These are phyloP conservation scores for Cutaneotrichosporon spelunceum DNA, from an alignment of 1,284 basidiomycete genomes.

Conservation along the genomic window DNA sequence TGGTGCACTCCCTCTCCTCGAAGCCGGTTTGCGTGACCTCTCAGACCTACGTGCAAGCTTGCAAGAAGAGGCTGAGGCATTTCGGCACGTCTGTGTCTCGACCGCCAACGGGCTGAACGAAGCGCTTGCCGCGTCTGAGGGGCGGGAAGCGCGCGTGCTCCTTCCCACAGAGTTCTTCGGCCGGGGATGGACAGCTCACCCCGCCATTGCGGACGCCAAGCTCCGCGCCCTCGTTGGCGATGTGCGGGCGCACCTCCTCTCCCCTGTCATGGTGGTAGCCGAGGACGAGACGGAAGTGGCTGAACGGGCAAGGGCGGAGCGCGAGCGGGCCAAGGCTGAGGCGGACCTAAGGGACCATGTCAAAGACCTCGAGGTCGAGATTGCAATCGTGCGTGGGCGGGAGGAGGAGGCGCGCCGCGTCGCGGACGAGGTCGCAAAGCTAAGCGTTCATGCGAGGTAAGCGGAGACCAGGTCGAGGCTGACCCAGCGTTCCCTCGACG, in stretches of 20 bases:
- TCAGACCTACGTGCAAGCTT: constrained; percentile 65
- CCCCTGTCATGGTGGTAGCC: not conserved
- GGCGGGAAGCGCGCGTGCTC: constrained; percentile 10
- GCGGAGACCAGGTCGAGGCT: constrained; percentile 6
- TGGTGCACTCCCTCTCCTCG: constrained; percentile 58
- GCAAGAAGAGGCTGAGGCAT: constrained; percentile 65
- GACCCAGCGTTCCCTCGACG: constrained; percentile 16
- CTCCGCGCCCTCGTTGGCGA: constrained; percentile 36
- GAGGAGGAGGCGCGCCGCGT: constrained; percentile 42
- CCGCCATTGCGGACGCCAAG: constrained; percentile 41
- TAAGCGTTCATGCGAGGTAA: constrained; percentile 31
- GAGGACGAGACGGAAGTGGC: constrained; percentile 1
- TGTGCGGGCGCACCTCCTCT: constrained; percentile 30
- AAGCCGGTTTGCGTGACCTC: constrained; percentile 69
- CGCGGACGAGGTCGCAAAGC: constrained; percentile 37
- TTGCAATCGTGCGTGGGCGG: constrained; percentile 35
- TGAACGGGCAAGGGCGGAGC: constrained; percentile 27
- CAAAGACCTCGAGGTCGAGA: constrained; percentile 48
- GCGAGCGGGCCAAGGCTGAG: constrained; percentile 32
- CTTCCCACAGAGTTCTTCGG: constrained; percentile 18
- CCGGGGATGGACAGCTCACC: constrained; percentile 44
- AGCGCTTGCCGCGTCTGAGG: constrained; percentile 43
- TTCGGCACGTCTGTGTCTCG: constrained; percentile 66
- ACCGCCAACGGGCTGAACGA: constrained; percentile 67
- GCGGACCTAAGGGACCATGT: constrained; percentile 41